A percentile compares a stretch with the other conserved stretches of the same genome.
Evolutionary conservation across 2,329 filamentous ascomycete species (phyloP).

Genomic region (Sclerotinia sclerotiorum): DNA sequence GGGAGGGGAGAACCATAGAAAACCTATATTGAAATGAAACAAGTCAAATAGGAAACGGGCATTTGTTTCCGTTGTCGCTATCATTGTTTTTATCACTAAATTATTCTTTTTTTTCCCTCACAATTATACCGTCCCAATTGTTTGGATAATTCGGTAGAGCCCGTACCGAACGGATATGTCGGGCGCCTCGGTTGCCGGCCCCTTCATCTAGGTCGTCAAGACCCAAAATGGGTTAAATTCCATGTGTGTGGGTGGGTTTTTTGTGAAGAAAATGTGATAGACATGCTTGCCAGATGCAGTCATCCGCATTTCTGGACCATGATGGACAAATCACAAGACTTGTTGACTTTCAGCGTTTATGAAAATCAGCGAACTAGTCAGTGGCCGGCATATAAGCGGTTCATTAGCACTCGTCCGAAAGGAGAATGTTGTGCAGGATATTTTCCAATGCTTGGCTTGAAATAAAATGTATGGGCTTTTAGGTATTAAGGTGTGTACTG

Average conservation of each 20-base stretch:
- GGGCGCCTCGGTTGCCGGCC: conserved; percentile 8
- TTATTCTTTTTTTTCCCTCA: neutral
- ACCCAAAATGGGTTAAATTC: conserved; percentile 8
- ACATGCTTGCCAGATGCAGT: conserved; percentile 24
- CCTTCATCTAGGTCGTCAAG: conserved; percentile 11
- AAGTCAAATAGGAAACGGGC: neutral
- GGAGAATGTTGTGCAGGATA: conserved; percentile 13
- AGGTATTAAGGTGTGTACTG: neutral
- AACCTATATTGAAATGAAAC: conserved; percentile 9
- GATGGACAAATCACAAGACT: conserved; percentile 23
- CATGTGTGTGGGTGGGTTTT: conserved; percentile 16
- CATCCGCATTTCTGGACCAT: conserved; percentile 21
- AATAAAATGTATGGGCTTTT: neutral
- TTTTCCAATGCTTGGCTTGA: conserved; percentile 17
- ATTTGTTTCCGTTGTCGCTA: neutral
- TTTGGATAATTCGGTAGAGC: conserved; percentile 17
- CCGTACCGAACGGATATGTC: conserved; percentile 20
- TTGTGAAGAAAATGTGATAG: conserved; percentile 25
- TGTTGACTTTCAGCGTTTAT: conserved; percentile 16
- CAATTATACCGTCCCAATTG: neutral
- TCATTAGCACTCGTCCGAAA: conserved; percentile 2
- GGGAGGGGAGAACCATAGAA: neutral
- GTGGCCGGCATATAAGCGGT: conserved; percentile 17
- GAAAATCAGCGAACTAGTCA: conserved; percentile 6
- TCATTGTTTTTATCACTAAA: neutral